phyloP scores from a whole-genome alignment of 306 rosid species.

The Quillaja saponaria region DNA sequence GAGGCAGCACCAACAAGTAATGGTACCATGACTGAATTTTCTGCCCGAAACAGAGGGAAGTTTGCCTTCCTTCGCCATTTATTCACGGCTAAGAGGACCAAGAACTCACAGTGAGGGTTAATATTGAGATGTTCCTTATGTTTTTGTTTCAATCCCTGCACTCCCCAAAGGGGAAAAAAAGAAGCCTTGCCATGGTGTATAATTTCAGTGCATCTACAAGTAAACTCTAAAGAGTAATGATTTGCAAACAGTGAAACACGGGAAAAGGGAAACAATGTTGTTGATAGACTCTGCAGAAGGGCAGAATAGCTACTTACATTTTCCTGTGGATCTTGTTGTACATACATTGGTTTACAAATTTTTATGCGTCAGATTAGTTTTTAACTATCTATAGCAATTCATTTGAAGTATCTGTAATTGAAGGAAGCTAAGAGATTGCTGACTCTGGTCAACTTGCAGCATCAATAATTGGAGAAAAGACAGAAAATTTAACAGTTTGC shows the following conservation, averaged over 20 bases:
- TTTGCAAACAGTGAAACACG: slow-evolving; percentile 27
- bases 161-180: slow-evolving; percentile 13
- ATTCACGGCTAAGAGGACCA: slow-evolving; percentile 76
- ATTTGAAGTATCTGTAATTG: too few relatives aligned
- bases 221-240: slow-evolving; percentile 29
- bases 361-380: too few relatives aligned
- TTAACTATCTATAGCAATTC: too few relatives aligned
- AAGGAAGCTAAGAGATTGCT: too few relatives aligned
- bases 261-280: slow-evolving; percentile 37
- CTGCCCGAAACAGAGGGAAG: slow-evolving; percentile 73
- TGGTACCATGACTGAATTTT: slow-evolving; percentile 56
- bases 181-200: slow-evolving; percentile 19
- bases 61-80: slow-evolving; percentile 76
- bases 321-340: slow-evolving; percentile 32
- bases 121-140: slow-evolving; percentile 35
- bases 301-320: slow-evolving; percentile 32
- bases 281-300: slow-evolving; percentile 37
- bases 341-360: slow-evolving; percentile 18
- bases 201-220: slow-evolving; percentile 32
- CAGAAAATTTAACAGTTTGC: too few relatives aligned
- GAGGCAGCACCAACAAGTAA: slow-evolving; percentile 56
- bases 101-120: slow-evolving; percentile 60
- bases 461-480: too few relatives aligned
- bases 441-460: too few relatives aligned
- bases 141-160: slow-evolving; percentile 18